Base-by-base conservation (phyloP, 306 rosid genomes). In the Senna siamea region DNA sequence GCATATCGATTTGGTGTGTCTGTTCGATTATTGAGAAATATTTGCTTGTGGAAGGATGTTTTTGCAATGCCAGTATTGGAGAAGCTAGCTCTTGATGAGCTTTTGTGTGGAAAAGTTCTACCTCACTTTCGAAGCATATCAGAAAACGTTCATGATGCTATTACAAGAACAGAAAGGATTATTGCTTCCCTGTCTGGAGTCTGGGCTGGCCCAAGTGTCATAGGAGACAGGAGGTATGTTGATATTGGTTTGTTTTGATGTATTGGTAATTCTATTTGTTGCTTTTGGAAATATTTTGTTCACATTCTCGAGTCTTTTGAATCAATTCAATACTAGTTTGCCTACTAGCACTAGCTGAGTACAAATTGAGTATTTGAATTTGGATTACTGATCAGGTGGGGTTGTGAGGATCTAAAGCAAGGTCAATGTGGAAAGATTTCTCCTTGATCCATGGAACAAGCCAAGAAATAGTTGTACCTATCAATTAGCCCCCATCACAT, bases 61-160 rank as follows among this genome's bases (percentile, higher is more conserved):
- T 85, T 93, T 65, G 88, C 98, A 53, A 71, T 84, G 87, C 78
- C 93, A 28, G 86, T 91, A 60, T 66, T 93, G 58, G 96, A 91
- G 83, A 91, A 91, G 87, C 92, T 93, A 79, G 98, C 88, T 56
- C 88, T 93, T 66, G 96, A 93, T 70, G 98, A 88, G 63, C 96
- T 93, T 75, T 80, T 93, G 81, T 89, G 70, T 43, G 94, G 86
- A 55, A 93, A 91, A 78, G 76, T 91, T 84, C 83, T 92, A 34
- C 98, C 98, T 81, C 95, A 91, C 79, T 80, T 87, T 70, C 85
- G 88, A 83, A 84, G 94, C 80, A 88, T 94, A 53, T 81, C 92
- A 6, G 78, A 91, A 63, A 88, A 94, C 78, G 84, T 91, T 69
- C 91, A 94, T 10, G 98, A 94, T 85, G 95, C 98, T 23, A 78